These are phyloP conservation scores for Penstemon barbatus DNA, from an alignment of 257 asterid species.

Conservation along the genomic window DNA sequence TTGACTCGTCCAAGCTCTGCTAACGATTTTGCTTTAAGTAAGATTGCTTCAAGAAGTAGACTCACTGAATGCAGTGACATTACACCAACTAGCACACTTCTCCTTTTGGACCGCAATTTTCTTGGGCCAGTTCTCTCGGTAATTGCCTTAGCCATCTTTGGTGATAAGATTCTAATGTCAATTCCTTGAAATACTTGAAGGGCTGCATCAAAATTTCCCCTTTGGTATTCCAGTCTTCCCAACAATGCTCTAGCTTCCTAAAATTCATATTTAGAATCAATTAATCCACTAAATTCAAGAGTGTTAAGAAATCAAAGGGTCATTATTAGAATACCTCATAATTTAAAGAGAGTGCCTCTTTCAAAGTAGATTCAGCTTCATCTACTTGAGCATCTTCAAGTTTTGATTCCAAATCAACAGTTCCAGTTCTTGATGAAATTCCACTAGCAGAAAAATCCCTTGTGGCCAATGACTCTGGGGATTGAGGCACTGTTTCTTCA, in stretches of 20 bases:
- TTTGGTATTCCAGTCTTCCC: constrained; percentile 92
- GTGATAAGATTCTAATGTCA: constrained; percentile 64
- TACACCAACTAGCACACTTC: constrained; percentile 43
- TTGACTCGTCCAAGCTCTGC: constrained; percentile 71
- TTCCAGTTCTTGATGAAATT: constrained; percentile 72
- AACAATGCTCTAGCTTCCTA: constrained; percentile 95
- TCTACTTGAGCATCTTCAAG: constrained; percentile 93
- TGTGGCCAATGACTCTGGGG: constrained; percentile 91
- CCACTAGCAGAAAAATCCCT: constrained; percentile 95
- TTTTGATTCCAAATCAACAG: constrained; percentile 72
- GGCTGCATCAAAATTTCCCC: constrained; percentile 92
- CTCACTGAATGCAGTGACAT: constrained; percentile 92
- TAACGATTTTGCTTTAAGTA: constrained; percentile 72
- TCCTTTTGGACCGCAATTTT: constrained; percentile 51
- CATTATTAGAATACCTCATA: constrained; percentile 57
- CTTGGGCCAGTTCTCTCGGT: constrained; percentile 53
- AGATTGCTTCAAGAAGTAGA: constrained; percentile 81
- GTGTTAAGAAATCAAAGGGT: not conserved
- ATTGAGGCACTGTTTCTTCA: constrained; percentile 71
- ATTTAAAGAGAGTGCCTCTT: constrained; percentile 85
- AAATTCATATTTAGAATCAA: constrained; percentile 18
- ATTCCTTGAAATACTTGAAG: constrained; percentile 96
- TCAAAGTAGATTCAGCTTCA: constrained; percentile 93
- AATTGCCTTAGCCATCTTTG: constrained; percentile 74
- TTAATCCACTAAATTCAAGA: not conserved